A percentile compares a stretch with the other conserved stretches of the same genome.
phyloP scores from a whole-genome alignment of 2,329 filamentous ascomycete genomes.

The Lithohypha guttulata region DNA sequence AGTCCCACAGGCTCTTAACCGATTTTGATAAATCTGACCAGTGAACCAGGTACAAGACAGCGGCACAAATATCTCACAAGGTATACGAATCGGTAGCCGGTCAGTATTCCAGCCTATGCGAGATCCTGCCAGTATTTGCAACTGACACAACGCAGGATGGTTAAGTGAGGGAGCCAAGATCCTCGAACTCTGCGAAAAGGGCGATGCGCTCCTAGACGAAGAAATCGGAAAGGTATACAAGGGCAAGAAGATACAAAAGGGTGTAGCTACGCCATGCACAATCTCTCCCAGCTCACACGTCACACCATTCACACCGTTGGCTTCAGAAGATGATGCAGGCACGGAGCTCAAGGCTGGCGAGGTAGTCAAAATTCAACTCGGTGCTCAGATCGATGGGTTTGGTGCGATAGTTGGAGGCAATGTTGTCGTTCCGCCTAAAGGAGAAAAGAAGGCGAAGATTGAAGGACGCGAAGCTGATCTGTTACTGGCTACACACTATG shows the following conservation, averaged over 20 bases:
- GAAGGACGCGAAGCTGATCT: constrained; percentile 75
- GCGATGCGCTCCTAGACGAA: constrained; percentile 87
- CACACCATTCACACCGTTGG: constrained; percentile 90
- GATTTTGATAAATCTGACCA: neutral
- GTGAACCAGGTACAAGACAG: constrained; percentile 66
- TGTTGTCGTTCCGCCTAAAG: constrained; percentile 53
- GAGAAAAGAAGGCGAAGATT: constrained; percentile 50
- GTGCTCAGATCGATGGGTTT: constrained; percentile 95
- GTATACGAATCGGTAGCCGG: constrained; percentile 74
- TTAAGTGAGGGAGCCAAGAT: constrained; percentile 83
- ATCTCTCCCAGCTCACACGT: constrained; percentile 89
- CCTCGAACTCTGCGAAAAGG: constrained; percentile 85
- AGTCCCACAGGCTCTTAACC: neutral
- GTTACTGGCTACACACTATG: constrained; percentile 81
- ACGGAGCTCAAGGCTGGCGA: constrained; percentile 73
- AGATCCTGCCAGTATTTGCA: neutral
- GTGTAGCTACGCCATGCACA: constrained; percentile 57
- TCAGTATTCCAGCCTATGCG: constrained; percentile 25
- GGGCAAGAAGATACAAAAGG: constrained; percentile 93
- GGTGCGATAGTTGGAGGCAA: constrained; percentile 94
- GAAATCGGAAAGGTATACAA: constrained; percentile 95
- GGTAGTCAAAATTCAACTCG: constrained; percentile 94
- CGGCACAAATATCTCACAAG: constrained; percentile 88
- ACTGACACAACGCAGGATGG: constrained; percentile 38
- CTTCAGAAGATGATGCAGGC: constrained; percentile 75